Conservation (phyloP, 2,329 filamentous ascomycete genomes). For the Ceratocystis ficicola region DNA sequence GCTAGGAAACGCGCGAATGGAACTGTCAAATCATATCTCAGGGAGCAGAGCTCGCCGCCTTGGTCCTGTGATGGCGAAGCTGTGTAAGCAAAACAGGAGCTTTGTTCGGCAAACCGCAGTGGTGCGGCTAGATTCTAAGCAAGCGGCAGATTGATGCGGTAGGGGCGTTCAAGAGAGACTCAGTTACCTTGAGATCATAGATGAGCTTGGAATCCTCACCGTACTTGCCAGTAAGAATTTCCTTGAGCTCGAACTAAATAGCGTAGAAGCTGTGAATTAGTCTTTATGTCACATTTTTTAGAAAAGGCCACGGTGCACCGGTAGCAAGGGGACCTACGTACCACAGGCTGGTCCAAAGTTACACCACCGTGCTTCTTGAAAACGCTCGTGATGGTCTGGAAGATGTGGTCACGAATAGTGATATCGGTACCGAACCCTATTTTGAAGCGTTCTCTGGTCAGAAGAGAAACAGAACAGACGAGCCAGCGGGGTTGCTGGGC, state of each 20-base stretch:
- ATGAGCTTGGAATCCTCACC: conserved; percentile 88
- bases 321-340: conserved; percentile 4
- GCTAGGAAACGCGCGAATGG: conserved; percentile 87
- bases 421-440: conserved; percentile 61
- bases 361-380: conserved; percentile 76
- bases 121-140: background rate
- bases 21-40: conserved; percentile 79
- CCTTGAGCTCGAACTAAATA: conserved; percentile 59
- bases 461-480: background rate
- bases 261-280: background rate
- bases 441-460: conserved; percentile 2
- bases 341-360: conserved; percentile 64
- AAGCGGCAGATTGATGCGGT: background rate
- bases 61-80: conserved; percentile 53
- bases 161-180: background rate
- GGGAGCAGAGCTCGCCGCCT: conserved; percentile 60
- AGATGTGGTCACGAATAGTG: conserved; percentile 70
- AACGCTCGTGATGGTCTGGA: conserved; percentile 59
- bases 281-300: background rate
- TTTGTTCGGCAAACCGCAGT: conserved; percentile 24
- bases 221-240: conserved; percentile 81
- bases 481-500: background rate
- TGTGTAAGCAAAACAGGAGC: conserved; percentile 8
- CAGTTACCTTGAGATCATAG: conserved; percentile 48
- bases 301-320: background rate